Evolutionary conservation across 148 eudicot genomes (phyloP).

Genomic region (Persicaria tinctoria): DNA sequence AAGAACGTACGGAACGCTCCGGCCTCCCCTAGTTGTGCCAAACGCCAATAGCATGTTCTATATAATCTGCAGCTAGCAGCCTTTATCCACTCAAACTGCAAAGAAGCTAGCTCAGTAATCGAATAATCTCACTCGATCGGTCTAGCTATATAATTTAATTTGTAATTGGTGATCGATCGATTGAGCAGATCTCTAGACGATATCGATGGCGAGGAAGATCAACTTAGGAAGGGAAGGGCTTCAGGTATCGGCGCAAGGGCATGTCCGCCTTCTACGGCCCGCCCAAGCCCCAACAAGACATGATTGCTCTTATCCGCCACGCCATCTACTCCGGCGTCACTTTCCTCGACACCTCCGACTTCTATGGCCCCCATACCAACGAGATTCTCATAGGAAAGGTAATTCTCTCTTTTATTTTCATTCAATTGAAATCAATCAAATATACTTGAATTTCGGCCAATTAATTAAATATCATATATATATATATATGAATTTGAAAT

Average conservation of each 20-base stretch:
- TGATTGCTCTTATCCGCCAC: conserved; percentile 29
- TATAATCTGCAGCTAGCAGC: no score
- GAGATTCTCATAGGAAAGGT: conserved; percentile 42
- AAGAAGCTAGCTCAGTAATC: background rate
- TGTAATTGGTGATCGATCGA: background rate
- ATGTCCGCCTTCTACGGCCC: conserved; percentile 30
- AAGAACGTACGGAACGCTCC: no score
- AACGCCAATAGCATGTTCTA: no score
- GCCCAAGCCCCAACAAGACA: conserved; percentile 26
- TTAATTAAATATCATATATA: no score
- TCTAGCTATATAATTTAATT: background rate
- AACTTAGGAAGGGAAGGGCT: conserved; percentile 31
- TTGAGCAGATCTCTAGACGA: conserved; percentile 1
- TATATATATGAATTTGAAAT: background rate
- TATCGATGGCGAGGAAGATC: conserved; percentile 17
- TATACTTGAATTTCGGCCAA: background rate
- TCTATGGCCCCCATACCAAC: conserved; percentile 35
- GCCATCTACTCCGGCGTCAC: conserved; percentile 30
- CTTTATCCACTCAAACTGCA: no score
- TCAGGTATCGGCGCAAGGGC: conserved; percentile 30
- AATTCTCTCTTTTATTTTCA: background rate
- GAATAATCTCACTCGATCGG: background rate
- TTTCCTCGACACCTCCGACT: conserved; percentile 32
- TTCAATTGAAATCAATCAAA: background rate
- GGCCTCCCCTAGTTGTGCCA: no score